Percentiles rank a stretch among this genome's conserved stretches.
phyloP scores from a whole-genome alignment of 495 filamentous ascomycete genomes.

The Xylaria longipes region DNA sequence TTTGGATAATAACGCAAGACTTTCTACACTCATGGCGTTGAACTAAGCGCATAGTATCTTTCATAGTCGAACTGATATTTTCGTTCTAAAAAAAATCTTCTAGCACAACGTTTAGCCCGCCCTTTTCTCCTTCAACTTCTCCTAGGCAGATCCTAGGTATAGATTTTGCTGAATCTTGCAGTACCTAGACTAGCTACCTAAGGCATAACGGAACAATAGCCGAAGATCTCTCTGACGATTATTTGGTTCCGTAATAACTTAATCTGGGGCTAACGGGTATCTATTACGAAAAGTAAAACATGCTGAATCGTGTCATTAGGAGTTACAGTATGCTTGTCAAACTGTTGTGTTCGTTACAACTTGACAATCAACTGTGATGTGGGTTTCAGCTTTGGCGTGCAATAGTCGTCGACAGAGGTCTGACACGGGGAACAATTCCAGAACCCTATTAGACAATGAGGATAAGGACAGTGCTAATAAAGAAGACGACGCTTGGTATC shows the following conservation, averaged over 20 bases:
- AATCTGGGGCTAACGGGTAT: conserved; percentile 21
- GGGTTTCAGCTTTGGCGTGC: conserved; percentile 9
- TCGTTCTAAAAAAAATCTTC: background rate
- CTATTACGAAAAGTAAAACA: conserved; percentile 1
- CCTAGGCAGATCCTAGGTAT: background rate
- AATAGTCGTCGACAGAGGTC: background rate
- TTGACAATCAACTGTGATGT: background rate
- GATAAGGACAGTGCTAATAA: conserved; percentile 8
- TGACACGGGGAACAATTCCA: background rate
- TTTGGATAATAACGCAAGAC: conserved; percentile 16
- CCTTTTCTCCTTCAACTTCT: background rate
- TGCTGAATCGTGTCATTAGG: conserved; percentile 1
- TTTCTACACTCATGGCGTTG: background rate
- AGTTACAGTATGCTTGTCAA: conserved; percentile 10
- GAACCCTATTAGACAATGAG: conserved; percentile 1
- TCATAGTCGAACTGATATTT: background rate
- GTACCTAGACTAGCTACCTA: background rate
- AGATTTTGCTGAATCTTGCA: background rate
- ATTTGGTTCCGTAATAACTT: conserved; percentile 20
- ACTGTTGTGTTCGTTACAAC: background rate
- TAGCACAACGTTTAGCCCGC: background rate
- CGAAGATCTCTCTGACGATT: background rate
- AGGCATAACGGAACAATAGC: background rate
- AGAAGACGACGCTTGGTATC: background rate
- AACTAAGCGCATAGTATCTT: background rate